Base-by-base conservation (phyloP, 2,329 filamentous ascomycete species). In the Cladosporium sp. region DNA sequence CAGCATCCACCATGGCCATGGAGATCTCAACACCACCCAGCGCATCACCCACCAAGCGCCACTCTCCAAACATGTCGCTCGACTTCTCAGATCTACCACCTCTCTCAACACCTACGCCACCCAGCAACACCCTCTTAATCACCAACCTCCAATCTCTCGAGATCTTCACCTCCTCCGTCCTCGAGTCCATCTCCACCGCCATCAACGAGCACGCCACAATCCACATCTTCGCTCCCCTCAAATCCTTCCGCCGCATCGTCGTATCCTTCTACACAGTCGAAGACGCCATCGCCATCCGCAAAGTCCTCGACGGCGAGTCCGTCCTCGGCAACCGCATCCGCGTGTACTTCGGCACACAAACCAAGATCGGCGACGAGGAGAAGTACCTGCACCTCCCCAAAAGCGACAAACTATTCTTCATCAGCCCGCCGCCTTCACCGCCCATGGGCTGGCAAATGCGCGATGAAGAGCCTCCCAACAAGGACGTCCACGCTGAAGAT, bases 91-190 rank as follows among this genome's bases (percentile, higher is more conserved):
- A 80, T 69, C 76, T 93, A 42, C 89, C 90, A 51, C 83, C 88
- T 37, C 80, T 90, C 58, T 79, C 80, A 42, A 82, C 85, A 70
- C 89, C 89, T n/a, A 86, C 88, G 25, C 84, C 87, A 57, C 88
- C 89, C 5, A 89, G 88, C 65, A 94, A 94, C 78, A 94, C 90
- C 0, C 85, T 94, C 59, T 84, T 94, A 69, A 88, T 94, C 71
- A 94, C 90, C 68, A 91, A 91, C 76, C 84, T 94, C 61, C 78
- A 86, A 69, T 84, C 90, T 64, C 76, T 81, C 60, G 85, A 88
- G 68, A 86, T 91, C 76, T 94, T 93, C 80, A 80, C 84, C 60
- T 80, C 88, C 17, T 82, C 87, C 62, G 91, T 90, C 74, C 81
- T 93, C 60, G 83, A 88, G 67, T 85, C 83, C 61, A 89, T 93